Percentiles rank a stretch among this genome's conserved stretches.
Evolutionary conservation across 2,329 filamentous ascomycete species (phyloP).

Genomic region (Claviceps monticola): DNA sequence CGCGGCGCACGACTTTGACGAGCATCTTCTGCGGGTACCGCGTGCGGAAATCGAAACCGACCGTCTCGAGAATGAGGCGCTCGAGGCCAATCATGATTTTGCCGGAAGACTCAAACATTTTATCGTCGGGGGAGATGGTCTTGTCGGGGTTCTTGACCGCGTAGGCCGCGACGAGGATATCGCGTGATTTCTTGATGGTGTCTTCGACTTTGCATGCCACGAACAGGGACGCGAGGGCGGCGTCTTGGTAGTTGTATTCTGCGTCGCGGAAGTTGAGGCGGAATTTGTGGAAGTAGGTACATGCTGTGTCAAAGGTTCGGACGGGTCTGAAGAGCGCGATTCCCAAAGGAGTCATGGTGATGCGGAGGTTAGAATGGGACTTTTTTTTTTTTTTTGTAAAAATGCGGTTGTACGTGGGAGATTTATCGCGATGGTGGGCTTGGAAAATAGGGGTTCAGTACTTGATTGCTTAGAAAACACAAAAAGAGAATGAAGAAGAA

Average conservation of each 20-base stretch:
- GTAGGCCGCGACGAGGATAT: constrained; percentile 82
- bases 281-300: constrained; percentile 88
- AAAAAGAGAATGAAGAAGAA: not conserved
- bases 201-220: constrained; percentile 96
- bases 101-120: constrained; percentile 68
- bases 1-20: constrained; percentile 58
- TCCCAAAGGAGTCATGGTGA: not conserved
- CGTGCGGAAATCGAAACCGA: constrained; percentile 86
- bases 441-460: not conserved
- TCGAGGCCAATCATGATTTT: constrained; percentile 81
- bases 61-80: constrained; percentile 80
- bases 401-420: not conserved
- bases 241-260: constrained; percentile 79
- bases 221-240: constrained; percentile 75
- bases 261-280: constrained; percentile 70
- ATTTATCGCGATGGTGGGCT: not conserved
- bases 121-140: constrained; percentile 68
- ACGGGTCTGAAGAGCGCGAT: constrained; percentile 47
- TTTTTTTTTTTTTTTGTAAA: not conserved
- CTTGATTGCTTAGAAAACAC: not conserved
- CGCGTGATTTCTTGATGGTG: constrained; percentile 88
- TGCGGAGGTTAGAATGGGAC: not conserved
- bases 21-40: constrained; percentile 77
- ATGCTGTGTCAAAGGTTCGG: constrained; percentile 82
- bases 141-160: constrained; percentile 61